These are phyloP conservation scores for Backusella tuberculispora DNA, from an alignment of 192 early-diverging fungal genomes.

Conservation along the genomic window DNA sequence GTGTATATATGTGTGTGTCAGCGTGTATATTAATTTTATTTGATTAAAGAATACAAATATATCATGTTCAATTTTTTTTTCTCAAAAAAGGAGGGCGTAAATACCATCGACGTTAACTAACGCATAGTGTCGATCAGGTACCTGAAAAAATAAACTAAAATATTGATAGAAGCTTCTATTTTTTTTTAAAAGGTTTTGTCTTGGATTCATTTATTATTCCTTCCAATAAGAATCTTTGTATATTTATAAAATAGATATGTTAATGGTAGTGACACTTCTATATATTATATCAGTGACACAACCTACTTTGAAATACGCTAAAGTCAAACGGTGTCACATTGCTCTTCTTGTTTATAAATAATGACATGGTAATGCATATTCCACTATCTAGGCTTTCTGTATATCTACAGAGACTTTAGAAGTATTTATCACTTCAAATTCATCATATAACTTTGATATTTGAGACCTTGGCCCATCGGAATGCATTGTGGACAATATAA, in stretches of 20 bases:
- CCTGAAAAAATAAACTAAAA: background rate
- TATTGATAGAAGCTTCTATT: background rate
- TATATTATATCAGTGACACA: background rate
- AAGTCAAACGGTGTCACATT: background rate
- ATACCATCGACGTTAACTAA: background rate
- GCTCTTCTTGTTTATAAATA: background rate
- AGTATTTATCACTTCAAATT: background rate
- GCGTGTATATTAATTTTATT: background rate
- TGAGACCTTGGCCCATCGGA: background rate
- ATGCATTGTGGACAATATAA: background rate
- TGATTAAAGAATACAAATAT: background rate
- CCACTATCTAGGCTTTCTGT: too few species aligned
- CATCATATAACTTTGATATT: background rate
- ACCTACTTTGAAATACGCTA: background rate
- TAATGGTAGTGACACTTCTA: background rate
- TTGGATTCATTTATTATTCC: background rate
- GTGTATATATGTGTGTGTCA: background rate
- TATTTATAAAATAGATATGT: background rate
- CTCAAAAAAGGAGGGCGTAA: background rate
- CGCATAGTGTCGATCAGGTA: slow-evolving; percentile 8
- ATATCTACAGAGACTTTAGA: too few species aligned
- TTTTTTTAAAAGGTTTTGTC: background rate
- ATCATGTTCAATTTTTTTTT: background rate
- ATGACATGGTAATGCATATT: background rate
- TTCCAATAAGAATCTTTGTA: background rate